Conservation (phyloP, 1,284 basidiomycete species). For the Malassezia psittaci region DNA sequence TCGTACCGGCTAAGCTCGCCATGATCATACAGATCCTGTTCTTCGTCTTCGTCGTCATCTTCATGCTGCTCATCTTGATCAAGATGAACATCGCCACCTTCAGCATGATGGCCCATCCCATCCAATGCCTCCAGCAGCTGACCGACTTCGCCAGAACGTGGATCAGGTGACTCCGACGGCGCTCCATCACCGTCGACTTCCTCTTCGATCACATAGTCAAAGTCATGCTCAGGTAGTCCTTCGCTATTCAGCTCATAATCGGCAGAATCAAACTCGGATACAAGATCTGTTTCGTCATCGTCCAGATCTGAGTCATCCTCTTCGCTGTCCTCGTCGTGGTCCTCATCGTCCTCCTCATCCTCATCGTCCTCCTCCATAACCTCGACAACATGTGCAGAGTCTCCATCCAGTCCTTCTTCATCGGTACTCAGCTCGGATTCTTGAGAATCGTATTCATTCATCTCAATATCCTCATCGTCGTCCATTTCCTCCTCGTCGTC, state of each 20-base stretch:
- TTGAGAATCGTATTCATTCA: conserved; percentile 58
- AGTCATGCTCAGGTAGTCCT: conserved; percentile 46
- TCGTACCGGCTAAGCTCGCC: conserved; percentile 31
- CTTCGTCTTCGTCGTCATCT: conserved; percentile 19
- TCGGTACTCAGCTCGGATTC: conserved; percentile 46
- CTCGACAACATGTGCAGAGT: conserved; percentile 48
- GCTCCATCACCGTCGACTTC: conserved; percentile 31
- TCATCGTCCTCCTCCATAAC: conserved; percentile 41
- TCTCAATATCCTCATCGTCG: conserved; percentile 79
- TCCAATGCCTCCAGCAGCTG: conserved; percentile 18
- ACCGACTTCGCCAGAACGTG: conserved; percentile 14
- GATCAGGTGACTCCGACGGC: conserved; percentile 46
- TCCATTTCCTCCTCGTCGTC: conserved; percentile 65
- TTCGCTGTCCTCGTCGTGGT: conserved; percentile 24
- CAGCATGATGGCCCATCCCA: conserved; percentile 4
- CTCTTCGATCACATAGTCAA: conserved; percentile 55
- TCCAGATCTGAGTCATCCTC: conserved; percentile 47
- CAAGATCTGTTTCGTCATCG: conserved; percentile 46
- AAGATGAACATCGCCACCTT: not conserved
- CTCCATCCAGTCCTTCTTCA: conserved; percentile 49
- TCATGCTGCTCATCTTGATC: conserved; percentile 22
- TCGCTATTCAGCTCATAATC: conserved; percentile 36
- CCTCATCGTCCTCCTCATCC: conserved; percentile 23
- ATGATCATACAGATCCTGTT: conserved; percentile 23
- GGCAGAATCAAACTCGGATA: conserved; percentile 43